A percentile compares a stretch with the other conserved stretches of the same genome.
phyloP scores from a whole-genome alignment of 768 basidiomycete genomes.

The Imleria badia region DNA sequence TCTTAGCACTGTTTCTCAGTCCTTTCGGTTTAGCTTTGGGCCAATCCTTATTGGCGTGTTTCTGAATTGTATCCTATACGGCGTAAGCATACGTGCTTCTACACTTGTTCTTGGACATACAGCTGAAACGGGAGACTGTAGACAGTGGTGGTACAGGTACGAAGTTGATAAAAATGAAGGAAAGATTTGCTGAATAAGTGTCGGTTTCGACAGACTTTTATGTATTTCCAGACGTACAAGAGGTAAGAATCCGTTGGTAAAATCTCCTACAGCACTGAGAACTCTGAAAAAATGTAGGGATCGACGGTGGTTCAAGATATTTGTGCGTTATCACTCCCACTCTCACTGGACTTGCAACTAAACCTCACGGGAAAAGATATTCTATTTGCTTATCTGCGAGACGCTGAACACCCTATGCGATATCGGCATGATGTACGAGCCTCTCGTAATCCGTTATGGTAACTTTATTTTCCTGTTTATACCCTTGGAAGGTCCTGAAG shows the following conservation, averaged over 20 bases:
- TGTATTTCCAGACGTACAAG: constrained; percentile 46
- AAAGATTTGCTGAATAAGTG: not conserved
- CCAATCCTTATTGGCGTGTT: constrained; percentile 16
- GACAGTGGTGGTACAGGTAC: constrained; percentile 11
- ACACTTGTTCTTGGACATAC: not conserved
- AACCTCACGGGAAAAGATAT: constrained; percentile 31
- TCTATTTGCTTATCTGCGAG: constrained; percentile 45
- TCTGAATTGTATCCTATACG: constrained; percentile 16
- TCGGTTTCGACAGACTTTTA: constrained; percentile 35
- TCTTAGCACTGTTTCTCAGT: constrained; percentile 28
- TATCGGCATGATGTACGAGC: constrained; percentile 46
- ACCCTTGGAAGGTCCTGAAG: not conserved
- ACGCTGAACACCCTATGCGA: constrained; percentile 48
- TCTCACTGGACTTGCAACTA: not conserved
- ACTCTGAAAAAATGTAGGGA: constrained; percentile 34
- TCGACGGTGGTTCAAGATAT: constrained; percentile 42
- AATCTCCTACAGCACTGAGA: no score
- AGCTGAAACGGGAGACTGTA: not conserved
- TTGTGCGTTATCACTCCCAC: constrained; percentile 32
- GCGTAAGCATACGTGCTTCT: constrained; percentile 1
- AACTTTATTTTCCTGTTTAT: not conserved
- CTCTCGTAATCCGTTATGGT: constrained; percentile 49
- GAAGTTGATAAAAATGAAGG: not conserved
- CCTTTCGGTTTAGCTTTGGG: constrained; percentile 37
- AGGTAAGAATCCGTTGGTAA: constrained; percentile 19